phyloP scores from a whole-genome alignment of 306 rosid species.

The Malus fusca region DNA sequence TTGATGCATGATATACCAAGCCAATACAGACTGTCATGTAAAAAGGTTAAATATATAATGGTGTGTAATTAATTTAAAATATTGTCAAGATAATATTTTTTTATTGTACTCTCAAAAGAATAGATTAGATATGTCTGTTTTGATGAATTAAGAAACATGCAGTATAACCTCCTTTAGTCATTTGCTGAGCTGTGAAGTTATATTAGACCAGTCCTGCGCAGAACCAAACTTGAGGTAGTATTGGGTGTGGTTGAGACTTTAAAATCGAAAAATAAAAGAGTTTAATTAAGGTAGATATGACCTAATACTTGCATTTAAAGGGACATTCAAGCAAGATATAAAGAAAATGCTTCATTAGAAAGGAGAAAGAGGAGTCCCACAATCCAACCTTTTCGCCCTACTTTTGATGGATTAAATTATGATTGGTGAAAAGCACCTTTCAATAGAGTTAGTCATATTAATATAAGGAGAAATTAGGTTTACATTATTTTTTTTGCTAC shows the following conservation, averaged over 20 bases:
- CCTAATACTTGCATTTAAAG: constrained; percentile 31
- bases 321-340: constrained; percentile 15
- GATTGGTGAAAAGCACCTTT: constrained; percentile 32
- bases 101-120: too few relatives aligned
- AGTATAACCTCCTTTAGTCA: background rate
- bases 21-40: background rate
- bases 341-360: constrained; percentile 15
- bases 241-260: constrained; percentile 9
- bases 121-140: background rate
- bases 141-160: background rate
- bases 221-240: constrained; percentile 1
- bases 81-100: background rate
- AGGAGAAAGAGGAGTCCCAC: constrained; percentile 2
- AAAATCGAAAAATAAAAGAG: background rate
- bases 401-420: constrained; percentile 2
- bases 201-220: background rate
- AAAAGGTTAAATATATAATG: too few relatives aligned
- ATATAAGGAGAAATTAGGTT: too few relatives aligned
- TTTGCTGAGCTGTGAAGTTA: constrained; percentile 26
- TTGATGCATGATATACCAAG: background rate
- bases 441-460: constrained; percentile 1
- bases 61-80: background rate
- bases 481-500: too few relatives aligned
- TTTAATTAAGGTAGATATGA: constrained; percentile 19
- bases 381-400: background rate